Evolutionary conservation across 192 early-diverging fungal species (phyloP), one percentile per base, ranked within the genome.

Genomic region (Coemansia sp.): DNA sequence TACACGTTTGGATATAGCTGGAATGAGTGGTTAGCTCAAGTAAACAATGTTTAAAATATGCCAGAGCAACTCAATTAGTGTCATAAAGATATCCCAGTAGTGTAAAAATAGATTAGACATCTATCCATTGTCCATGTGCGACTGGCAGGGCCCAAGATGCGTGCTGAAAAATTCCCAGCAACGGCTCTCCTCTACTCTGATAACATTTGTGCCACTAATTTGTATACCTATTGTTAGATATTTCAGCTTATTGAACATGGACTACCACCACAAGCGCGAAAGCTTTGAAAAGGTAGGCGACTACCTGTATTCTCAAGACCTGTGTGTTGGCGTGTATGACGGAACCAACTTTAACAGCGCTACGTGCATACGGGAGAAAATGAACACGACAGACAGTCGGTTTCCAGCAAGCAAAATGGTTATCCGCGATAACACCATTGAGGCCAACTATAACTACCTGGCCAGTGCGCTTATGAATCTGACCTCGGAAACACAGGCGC

Each of bases 301-400:
- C 52, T 69, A 69, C 60, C 38, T 71, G 21, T 78, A 66, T 57
- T 78, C 75, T 14, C 61, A 78, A 50, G 75, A 78, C 53, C 60
- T 78, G 8, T 78, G 75, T 22, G 66, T 78, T 1, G 75, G 75
- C 5, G 75, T 78, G 26, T 78, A 61, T 37, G 75, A 78, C 37
- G 75, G 75, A 0, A 68, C 70, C 20, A 64, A 68, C 42, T 78
- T 60, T 44, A 69, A 78, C 59, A 78, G 75, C 57, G 75, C 70
- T 14, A 72, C 75, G 10, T 78, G 75, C 22, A 59, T 62, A 1
- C 26, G 53, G 2, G 14, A 21, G n/a, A 60, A 69, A 4, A 56
- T 72, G n/a, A 65, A 61, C 9, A 52, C 62, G 3, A 44, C 57
- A 6, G 55, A 62, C 48, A 7, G 22, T 15, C 36, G 34, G n/a